A percentile compares a stretch with the other conserved stretches of the same genome.
These are phyloP conservation scores for Quercus parvula DNA, from an alignment of 306 rosid genomes.

Conservation along the genomic window DNA sequence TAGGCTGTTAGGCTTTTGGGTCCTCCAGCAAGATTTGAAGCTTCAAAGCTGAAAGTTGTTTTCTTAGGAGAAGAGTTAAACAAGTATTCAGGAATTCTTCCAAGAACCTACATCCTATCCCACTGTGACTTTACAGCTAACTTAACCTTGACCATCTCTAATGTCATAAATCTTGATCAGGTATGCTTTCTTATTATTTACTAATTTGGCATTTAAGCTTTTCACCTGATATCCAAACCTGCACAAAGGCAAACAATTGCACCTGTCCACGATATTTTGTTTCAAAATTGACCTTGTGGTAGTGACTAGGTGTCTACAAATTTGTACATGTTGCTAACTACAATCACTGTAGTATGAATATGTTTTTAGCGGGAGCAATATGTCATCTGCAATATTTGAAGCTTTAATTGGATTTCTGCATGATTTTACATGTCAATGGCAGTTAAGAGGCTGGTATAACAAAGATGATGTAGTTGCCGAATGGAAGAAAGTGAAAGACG, in stretches of 20 bases:
- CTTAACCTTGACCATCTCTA: conserved; percentile 83
- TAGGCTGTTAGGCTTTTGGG: conserved; percentile 80
- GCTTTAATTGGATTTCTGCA: background rate
- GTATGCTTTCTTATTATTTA: conserved; percentile 31
- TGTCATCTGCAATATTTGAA: too few species aligned
- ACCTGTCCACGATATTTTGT: background rate
- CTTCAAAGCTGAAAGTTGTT: conserved; percentile 85
- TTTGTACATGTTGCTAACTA: too few species aligned
- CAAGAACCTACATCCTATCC: conserved; percentile 88
- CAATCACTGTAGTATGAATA: too few species aligned
- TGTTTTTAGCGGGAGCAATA: too few species aligned
- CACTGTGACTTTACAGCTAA: conserved; percentile 97
- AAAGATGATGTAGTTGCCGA: conserved; percentile 97
- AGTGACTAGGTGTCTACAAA: too few species aligned
- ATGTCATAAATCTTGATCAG: conserved; percentile 91
- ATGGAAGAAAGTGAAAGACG: conserved; percentile 91
- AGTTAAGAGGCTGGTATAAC: conserved; percentile 92
- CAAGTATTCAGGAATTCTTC: conserved; percentile 59
- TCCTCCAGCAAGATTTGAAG: conserved; percentile 79
- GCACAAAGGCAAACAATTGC: background rate
- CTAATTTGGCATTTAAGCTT: background rate
- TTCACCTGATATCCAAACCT: background rate
- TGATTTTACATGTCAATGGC: conserved; percentile 19
- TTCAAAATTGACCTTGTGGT: background rate
- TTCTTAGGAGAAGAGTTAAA: conserved; percentile 51